A percentile compares a stretch with the other conserved stretches of the same genome.
These are phyloP conservation scores for Curvularia spicifera DNA, from an alignment of 2,329 filamentous ascomycete species.

Conservation along the genomic window DNA sequence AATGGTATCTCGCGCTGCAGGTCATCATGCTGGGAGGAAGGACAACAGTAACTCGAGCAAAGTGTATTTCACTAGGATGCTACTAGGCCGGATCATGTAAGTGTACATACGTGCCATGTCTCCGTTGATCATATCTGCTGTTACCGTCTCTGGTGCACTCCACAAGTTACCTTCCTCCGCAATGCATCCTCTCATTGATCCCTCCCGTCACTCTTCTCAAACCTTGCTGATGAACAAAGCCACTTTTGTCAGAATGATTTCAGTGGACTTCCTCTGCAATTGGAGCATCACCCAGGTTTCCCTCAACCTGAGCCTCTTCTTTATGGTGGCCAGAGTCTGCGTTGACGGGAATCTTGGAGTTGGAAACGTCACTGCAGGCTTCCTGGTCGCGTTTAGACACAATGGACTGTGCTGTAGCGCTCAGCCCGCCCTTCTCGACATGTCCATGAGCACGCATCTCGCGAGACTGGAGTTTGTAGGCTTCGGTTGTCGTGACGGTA, in stretches of 20 bases:
- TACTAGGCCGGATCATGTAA: neutral
- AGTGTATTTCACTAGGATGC: neutral
- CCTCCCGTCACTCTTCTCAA: neutral
- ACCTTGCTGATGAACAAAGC: neutral
- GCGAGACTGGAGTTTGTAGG: slow-evolving; percentile 36
- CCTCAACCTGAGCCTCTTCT: slow-evolving; percentile 8
- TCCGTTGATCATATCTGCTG: neutral
- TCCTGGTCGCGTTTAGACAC: slow-evolving; percentile 13
- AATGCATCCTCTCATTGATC: neutral
- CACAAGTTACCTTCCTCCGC: neutral
- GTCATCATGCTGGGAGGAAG: neutral
- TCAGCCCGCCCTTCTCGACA: slow-evolving; percentile 33
- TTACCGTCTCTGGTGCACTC: neutral
- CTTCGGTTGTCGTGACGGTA: slow-evolving; percentile 45
- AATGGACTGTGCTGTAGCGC: slow-evolving; percentile 35
- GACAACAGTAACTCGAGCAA: neutral
- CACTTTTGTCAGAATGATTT: neutral
- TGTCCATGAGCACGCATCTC: slow-evolving; percentile 36
- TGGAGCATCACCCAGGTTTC: neutral
- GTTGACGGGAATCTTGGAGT: slow-evolving; percentile 9
- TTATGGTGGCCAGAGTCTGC: slow-evolving; percentile 12
- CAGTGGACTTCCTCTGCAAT: neutral
- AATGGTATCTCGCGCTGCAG: neutral
- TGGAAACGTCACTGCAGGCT: slow-evolving; percentile 25
- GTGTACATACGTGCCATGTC: slow-evolving; percentile 2